Evolutionary conservation across 2,329 filamentous ascomycete genomes (phyloP), one percentile per base, ranked within the genome.

Genomic region (Talaromyces sp.): DNA sequence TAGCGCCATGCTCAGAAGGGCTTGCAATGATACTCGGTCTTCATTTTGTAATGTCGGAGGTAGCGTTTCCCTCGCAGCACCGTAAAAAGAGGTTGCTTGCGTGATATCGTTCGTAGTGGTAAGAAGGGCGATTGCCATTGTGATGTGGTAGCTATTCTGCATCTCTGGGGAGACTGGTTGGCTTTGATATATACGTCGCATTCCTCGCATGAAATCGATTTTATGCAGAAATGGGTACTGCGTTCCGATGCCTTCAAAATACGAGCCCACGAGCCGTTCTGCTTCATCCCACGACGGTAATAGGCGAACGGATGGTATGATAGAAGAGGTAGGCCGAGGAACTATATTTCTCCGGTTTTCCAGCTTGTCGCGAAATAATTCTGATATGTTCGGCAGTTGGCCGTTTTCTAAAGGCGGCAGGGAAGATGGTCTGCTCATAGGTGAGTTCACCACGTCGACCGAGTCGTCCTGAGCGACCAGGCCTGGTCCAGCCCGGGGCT

Each of bases 171-270:
- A 62, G 3, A 70, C 72, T 24, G 69, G 56, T 24, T 69, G 69
- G n/a, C 70, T 72, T 9, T 65, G 64, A 62, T 75, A 75, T 56
- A 75, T 73, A 35, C 69, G 68, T 43, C 68, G 70, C 60, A 75
- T 64, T 27, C 70, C 65, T 7, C 58, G 50, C 58, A 74, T 68
- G 54, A 75, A 75, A 14, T 75, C 72, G 8, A 62, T 54, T 0
- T 73, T 72, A 21, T 71, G 67, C 11, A 75, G 62, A 38, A 75
- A 75, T 2, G 73, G 73, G 60, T 75, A 75, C 59, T 75, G 73
- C 27, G 71, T 74, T 2, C 72, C 73, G 57, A 75, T 69, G 38
- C 72, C 72, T 46, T 75, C 73, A 56, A 75, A 75, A 43, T 75
- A 75, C 55, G 71, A 69, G 1, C 62, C 65, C 1, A 69, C 65